phyloP scores from a whole-genome alignment of 164 flowering plant genomes.

The Tetracentron sinense region DNA sequence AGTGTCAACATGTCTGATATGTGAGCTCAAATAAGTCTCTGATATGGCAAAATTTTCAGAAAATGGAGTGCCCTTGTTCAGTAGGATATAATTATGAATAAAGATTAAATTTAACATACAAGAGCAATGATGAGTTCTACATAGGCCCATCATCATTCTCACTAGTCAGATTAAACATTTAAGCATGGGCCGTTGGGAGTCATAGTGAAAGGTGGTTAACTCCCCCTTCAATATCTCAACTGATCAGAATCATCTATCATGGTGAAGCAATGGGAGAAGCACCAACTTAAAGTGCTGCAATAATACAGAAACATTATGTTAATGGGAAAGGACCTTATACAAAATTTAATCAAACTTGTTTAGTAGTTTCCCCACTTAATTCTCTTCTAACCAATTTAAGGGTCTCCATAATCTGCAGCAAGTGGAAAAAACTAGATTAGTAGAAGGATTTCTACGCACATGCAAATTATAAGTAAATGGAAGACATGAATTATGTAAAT shows the following conservation, averaged over 20 bases:
- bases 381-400: constrained; percentile 72
- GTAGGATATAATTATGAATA: too few relatives aligned
- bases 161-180: too few relatives aligned
- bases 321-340: constrained; percentile 4
- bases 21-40: too few relatives aligned
- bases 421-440: background rate
- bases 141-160: too few relatives aligned
- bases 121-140: too few relatives aligned
- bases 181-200: too few relatives aligned
- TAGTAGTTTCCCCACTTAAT: constrained; percentile 49
- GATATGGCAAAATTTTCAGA: too few relatives aligned
- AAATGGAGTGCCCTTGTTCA: too few relatives aligned
- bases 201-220: too few relatives aligned
- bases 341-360: constrained; percentile 17
- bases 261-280: too few relatives aligned
- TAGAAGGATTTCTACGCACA: background rate
- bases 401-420: constrained; percentile 66
- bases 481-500: background rate
- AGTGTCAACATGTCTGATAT: too few relatives aligned
- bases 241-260: background rate
- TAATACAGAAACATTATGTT: background rate
- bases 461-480: background rate
- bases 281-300: background rate
- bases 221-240: background rate
- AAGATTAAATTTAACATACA: too few relatives aligned